Evolutionary conservation across 176 grass and related monocot genomes (phyloP).

Genomic region (Oryza coarctata): DNA sequence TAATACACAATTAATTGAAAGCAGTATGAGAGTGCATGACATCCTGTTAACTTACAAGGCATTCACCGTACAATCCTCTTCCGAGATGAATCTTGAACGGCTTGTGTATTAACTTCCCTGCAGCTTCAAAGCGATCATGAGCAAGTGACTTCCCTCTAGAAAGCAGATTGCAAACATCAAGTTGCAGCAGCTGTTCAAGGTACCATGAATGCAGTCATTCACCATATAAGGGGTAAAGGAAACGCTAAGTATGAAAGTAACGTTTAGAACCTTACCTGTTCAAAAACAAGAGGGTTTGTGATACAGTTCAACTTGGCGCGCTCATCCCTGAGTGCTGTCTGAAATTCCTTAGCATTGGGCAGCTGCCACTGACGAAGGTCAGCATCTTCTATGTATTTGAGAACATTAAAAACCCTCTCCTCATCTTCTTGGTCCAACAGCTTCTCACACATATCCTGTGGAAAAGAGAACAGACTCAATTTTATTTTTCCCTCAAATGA

Average conservation of each 20-base stretch:
- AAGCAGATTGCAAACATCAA: constrained; percentile 63
- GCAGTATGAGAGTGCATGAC: constrained; percentile 1
- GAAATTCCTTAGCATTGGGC: constrained; percentile 62
- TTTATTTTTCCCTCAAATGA: constrained; percentile 1
- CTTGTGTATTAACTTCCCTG: constrained; percentile 53
- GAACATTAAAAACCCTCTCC: constrained; percentile 44
- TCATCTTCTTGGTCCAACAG: constrained; percentile 55
- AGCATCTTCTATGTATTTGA: constrained; percentile 79
- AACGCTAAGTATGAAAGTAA: background rate
- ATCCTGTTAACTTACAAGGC: constrained; percentile 54
- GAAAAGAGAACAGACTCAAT: constrained; percentile 25
- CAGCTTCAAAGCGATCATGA: constrained; percentile 44
- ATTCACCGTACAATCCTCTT: constrained; percentile 77
- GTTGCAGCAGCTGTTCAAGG: constrained; percentile 64
- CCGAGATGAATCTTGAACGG: constrained; percentile 75
- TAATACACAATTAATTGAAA: background rate
- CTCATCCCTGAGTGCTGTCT: constrained; percentile 61
- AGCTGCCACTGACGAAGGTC: constrained; percentile 64
- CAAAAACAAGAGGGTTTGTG: constrained; percentile 77
- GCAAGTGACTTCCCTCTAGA: constrained; percentile 47
- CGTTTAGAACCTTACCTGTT: constrained; percentile 54
- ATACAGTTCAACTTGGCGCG: constrained; percentile 78
- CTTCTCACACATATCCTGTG: constrained; percentile 33
- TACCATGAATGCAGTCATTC: constrained; percentile 13
- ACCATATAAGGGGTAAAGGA: background rate